Percentiles rank a stretch among this genome's conserved stretches.
Conservation (phyloP, 192 early-diverging fungal genomes). For the Funneliformis mosseae region DNA sequence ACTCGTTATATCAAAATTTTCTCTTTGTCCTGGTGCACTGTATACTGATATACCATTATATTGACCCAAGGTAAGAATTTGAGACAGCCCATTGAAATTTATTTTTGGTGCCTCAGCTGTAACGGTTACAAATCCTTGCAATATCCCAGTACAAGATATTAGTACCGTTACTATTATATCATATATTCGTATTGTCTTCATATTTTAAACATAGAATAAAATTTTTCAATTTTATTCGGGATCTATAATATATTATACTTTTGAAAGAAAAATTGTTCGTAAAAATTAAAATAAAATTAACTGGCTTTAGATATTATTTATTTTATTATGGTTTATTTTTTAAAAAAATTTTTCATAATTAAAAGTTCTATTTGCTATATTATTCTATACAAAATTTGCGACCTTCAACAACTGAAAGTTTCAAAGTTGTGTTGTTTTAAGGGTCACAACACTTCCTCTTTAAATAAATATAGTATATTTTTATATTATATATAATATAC, state of each 20-base stretch:
- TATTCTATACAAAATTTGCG: no score
- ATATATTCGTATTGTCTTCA: constrained; percentile 13
- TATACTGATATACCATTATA: constrained; percentile 25
- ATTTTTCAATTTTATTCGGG: neutral
- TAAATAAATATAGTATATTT: no score
- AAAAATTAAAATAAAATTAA: neutral
- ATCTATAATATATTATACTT: neutral
- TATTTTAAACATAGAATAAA: neutral
- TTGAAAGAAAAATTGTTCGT: neutral
- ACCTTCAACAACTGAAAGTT: no score
- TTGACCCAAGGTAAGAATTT: constrained; percentile 22
- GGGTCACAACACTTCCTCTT: no score
- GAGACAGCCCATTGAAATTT: neutral
- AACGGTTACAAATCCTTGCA: neutral
- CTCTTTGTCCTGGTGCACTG: neutral
- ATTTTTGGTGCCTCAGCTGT: neutral
- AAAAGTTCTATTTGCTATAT: no score
- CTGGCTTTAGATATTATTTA: no score
- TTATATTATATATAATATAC: neutral
- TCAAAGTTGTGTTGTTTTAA: no score
- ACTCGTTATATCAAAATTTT: neutral
- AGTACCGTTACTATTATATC: neutral
- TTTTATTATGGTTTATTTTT: no score
- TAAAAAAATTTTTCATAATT: no score
- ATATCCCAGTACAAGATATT: constrained; percentile 9